These are phyloP conservation scores for Aspergillus nidulans DNA, from an alignment of 495 filamentous ascomycete genomes.

Conservation along the genomic window DNA sequence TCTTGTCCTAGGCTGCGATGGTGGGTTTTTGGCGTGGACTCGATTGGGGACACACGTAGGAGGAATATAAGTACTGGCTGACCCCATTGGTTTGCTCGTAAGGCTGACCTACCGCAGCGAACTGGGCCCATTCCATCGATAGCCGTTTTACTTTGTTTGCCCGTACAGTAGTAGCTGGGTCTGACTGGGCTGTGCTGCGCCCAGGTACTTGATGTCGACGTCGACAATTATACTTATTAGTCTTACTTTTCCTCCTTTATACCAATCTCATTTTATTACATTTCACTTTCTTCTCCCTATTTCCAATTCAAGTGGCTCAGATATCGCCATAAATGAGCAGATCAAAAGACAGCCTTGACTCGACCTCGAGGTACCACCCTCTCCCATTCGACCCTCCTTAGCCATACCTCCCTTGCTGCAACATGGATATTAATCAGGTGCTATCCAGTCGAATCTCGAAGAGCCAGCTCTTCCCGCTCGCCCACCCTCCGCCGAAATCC, in stretches of 20 bases:
- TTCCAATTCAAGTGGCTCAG: not conserved
- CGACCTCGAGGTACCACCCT: not conserved
- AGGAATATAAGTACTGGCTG: not conserved
- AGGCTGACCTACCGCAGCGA: not conserved
- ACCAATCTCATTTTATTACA: not conserved
- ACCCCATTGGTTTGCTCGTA: not conserved
- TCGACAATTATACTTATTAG: not conserved
- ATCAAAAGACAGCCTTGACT: not conserved
- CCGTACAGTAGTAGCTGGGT: no score
- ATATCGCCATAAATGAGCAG: not conserved
- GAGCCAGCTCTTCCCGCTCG: constrained; percentile 28
- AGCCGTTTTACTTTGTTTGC: not conserved
- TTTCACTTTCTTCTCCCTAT: not conserved
- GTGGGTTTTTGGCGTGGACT: no score
- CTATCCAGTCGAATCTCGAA: not conserved
- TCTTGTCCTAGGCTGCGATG: not conserved
- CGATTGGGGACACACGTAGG: no score
- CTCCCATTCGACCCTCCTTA: no score
- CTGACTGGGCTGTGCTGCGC: not conserved
- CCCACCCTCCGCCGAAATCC: constrained; percentile 30
- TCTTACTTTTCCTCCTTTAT: not conserved
- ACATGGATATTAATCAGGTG: no score
- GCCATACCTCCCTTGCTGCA: no score
- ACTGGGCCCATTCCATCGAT: not conserved
- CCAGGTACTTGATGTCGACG: not conserved